Evolutionary conservation across 352 stramenopile genomes (phyloP), one percentile per base, ranked within the genome.

Genomic region (Lagenidium sp.): DNA sequence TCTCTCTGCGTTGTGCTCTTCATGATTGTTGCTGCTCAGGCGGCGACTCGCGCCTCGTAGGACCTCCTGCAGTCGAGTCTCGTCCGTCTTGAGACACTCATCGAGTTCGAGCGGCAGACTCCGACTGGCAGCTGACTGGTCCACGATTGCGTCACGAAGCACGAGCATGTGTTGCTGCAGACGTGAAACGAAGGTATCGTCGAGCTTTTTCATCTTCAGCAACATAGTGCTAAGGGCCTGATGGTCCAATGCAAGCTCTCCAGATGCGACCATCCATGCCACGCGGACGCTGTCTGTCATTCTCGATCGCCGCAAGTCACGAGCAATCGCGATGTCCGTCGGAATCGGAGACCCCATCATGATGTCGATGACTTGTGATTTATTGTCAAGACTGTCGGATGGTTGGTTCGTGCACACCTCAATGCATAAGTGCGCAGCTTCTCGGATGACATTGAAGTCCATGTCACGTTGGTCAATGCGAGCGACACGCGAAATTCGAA

Each of bases 401-500:
- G 7, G 15, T 12, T 55, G 25, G 11, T 8, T 30, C n/a, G 47
- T 22, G 25, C 44, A 55, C 18, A 35, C 25, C 4, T 49, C 40
- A 4, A 49, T 16, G 3, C 26, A 31, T 6, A 55, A 24, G 22
- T 55, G 47, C 24, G 44, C 7, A 15, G 49, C 12, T 22, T 55
- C 47, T n/a, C 45, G 30, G 18, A 55, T 4, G 1, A 49, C 47
- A 4, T 25, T 31, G 15, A 49, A 39, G 19, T 49, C 29, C 31
- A 55, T 48, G 3, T 55, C 34, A 20, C 38, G 34, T 39, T 49
- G 40, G 13, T 55, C 47, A 24, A 55, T 44, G 16, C 11, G 34
- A 7, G 45, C 20, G 4, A 44, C 25, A 12, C 35, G 32, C 8
- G 47, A 47, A 8, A 39, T 53, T 30, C 23, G 30, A 16, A 23